Base-by-base conservation (phyloP, 176 grass and related monocot genomes). In the Oryza glaberrima region DNA sequence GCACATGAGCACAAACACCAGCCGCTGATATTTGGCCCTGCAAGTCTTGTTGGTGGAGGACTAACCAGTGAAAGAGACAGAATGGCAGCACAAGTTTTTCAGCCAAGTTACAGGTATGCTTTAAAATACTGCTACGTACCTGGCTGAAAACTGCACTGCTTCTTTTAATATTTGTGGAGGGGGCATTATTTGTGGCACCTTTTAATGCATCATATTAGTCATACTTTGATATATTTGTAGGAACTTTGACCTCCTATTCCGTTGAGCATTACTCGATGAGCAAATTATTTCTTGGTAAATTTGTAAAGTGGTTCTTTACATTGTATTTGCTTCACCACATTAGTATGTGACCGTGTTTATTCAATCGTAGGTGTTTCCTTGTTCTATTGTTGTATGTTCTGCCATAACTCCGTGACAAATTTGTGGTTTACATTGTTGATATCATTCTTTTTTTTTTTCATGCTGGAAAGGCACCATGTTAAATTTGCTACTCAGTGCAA, bases 11-110 rank as follows among this genome's bases (percentile, higher is more conserved):
- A 99, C 82, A 96, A 95, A 41, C 93, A 99, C 79, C 96, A 96
- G 75, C 91, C 96, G 7, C n/a, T 96, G 77, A 99, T 99, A 81
- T 99, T 99, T 83, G 96, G 93, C 75, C 93, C 96, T 72, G 86
- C 93, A 69, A 96, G 93, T 74, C 85, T 99, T 78, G 82, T 94
- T 67, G 91, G 91, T 25, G 89, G 87, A 10, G 83, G 88, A 30
- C 36, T 99, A 65, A 92, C 89, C 65, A 94, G 75, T 35, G 93
- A 96, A 78, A 94, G 93, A 77, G 96, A 96, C 75, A 86, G 86
- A 80, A 90, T 91, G 79, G 81, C 86, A 13, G 96, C 96, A 73
- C 93, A 91, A 88, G 96, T 96, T 85, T 99, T 56, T 56, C 96
- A 99, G 87, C 96, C 96, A 47, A 77, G 91, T 83, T 89, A 92